Conservation (phyloP, 2,329 filamentous ascomycete genomes). For the Aspergillus ruber region DNA sequence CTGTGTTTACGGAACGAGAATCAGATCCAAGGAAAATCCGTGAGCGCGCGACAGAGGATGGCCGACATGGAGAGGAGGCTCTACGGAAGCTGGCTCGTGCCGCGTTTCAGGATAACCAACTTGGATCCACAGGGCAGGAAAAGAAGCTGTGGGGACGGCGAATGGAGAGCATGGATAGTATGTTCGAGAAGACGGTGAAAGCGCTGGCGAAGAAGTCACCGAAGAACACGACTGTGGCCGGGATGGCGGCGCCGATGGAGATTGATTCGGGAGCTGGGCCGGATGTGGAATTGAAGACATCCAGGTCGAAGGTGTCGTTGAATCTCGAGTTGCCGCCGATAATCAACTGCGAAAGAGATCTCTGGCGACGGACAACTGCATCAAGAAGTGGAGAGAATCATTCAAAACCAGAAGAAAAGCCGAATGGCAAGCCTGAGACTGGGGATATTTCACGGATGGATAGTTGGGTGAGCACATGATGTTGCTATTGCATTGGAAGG, state of each 20-base stretch:
- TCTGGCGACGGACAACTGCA: slow-evolving; percentile 47
- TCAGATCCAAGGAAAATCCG: slow-evolving; percentile 54
- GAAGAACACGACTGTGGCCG: slow-evolving; percentile 20
- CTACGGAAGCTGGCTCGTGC: slow-evolving; percentile 55
- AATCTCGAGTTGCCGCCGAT: slow-evolving; percentile 42
- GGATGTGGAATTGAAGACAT: slow-evolving; percentile 21
- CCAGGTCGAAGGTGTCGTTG: slow-evolving; percentile 20
- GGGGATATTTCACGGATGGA: slow-evolving; percentile 18
- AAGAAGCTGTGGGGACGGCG: slow-evolving; percentile 35
- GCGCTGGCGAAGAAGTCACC: slow-evolving; percentile 40
- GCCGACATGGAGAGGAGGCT: slow-evolving; percentile 59
- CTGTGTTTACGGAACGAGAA: slow-evolving; percentile 54
- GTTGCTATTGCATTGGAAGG: slow-evolving; percentile 1
- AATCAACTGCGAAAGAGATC: slow-evolving; percentile 56
- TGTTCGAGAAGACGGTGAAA: slow-evolving; percentile 53
- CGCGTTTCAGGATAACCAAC: slow-evolving; percentile 35
- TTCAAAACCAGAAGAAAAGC: slow-evolving; percentile 26
- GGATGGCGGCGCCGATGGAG: slow-evolving; percentile 24
- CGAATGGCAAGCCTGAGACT: slow-evolving; percentile 15
- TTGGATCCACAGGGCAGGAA: slow-evolving; percentile 35
- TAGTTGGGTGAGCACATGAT: slow-evolving; percentile 17
- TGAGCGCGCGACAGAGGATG: slow-evolving; percentile 60
- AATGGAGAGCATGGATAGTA: slow-evolving; percentile 39
- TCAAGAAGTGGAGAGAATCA: slow-evolving; percentile 5
- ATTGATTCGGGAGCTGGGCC: slow-evolving; percentile 19